These are phyloP conservation scores for Acanthamoeba sp. DNA, from an alignment of 208 protist genomes.

Conservation along the genomic window DNA sequence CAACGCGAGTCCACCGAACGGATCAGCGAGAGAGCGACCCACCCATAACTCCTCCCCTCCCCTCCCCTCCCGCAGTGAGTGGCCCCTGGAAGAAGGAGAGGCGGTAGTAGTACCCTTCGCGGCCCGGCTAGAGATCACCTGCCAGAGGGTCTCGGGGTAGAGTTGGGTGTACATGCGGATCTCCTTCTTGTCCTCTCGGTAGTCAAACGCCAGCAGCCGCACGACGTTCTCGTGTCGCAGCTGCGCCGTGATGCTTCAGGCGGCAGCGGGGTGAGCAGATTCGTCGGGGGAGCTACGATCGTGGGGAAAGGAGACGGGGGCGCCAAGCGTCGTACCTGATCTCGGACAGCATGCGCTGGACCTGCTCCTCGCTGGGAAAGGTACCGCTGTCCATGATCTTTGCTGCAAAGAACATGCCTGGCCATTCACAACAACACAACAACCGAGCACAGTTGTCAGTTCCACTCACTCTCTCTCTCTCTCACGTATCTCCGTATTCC, in stretches of 20 bases:
- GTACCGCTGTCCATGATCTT: constrained; percentile 48
- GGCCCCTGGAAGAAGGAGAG: no score
- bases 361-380: constrained; percentile 15
- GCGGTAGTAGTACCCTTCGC: background rate
- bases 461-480: no score
- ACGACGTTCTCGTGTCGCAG: constrained; percentile 48
- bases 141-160: constrained; percentile 39
- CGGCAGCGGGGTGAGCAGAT: background rate
- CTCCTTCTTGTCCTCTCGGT: constrained; percentile 26
- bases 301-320: no score
- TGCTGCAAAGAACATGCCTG: constrained; percentile 47
- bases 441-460: no score
- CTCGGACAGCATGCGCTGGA: constrained; percentile 40
- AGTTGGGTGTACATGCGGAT: constrained; percentile 19
- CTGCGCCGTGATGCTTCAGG: background rate
- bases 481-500: no score
- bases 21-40: no score
- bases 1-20: no score
- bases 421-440: no score
- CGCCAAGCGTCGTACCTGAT: constrained; percentile 52
- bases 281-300: no score
- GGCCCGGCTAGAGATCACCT: constrained; percentile 2
- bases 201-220: background rate
- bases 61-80: no score
- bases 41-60: no score